phyloP scores from a whole-genome alignment of 768 basidiomycete species.

The Tremella fuciformis region DNA sequence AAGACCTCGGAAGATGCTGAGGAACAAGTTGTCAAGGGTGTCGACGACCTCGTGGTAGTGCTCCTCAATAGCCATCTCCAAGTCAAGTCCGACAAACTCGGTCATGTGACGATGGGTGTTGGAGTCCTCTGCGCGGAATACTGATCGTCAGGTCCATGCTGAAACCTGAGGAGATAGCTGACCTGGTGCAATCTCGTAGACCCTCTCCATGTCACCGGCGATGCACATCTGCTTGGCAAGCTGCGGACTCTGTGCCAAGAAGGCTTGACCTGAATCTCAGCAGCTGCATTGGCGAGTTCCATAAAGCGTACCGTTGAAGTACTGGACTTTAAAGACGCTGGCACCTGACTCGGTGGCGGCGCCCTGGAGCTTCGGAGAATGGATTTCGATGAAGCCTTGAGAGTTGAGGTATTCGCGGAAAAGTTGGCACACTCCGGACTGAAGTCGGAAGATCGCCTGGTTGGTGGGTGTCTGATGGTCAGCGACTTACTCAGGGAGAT shows the following conservation, averaged over 20 bases:
- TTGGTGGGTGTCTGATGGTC: conserved; percentile 76
- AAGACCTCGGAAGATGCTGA: conserved; percentile 80
- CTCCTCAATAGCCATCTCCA: conserved; percentile 98
- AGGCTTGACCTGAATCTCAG: conserved; percentile 67
- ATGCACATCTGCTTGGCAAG: conserved; percentile 99
- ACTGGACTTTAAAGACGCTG: conserved; percentile 94
- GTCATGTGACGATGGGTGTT: conserved; percentile 98
- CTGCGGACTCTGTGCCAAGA: conserved; percentile 93
- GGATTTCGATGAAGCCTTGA: conserved; percentile 86
- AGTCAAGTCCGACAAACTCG: conserved; percentile 96
- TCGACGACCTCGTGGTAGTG: conserved; percentile 98
- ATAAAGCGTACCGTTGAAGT: conserved; percentile 79
- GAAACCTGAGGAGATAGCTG: not conserved
- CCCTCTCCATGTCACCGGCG: conserved; percentile 94
- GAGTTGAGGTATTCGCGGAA: conserved; percentile 77
- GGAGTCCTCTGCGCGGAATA: conserved; percentile 96
- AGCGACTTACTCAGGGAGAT: not conserved
- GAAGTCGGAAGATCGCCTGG: conserved; percentile 90
- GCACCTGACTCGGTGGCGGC: conserved; percentile 96
- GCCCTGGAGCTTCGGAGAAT: conserved; percentile 94
- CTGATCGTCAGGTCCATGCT: conserved; percentile 54
- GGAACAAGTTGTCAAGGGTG: conserved; percentile 78
- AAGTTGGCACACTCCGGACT: conserved; percentile 78
- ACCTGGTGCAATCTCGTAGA: conserved; percentile 84
- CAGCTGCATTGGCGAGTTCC: not conserved